phyloP scores from a whole-genome alignment of 768 basidiomycete species.

The Lactarius hengduanensis region DNA sequence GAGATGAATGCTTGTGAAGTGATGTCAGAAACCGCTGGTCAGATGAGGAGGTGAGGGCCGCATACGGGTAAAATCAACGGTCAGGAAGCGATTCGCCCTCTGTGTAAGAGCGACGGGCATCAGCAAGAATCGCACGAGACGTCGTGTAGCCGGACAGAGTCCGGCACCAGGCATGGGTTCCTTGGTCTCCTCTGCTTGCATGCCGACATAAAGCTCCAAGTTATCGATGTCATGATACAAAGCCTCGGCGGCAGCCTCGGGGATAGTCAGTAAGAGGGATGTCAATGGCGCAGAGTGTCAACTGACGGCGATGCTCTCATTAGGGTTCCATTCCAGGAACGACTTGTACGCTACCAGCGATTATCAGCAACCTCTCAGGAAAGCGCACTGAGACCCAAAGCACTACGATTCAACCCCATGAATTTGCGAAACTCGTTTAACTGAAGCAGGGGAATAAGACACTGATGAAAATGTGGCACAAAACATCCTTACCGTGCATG shows the following conservation, averaged over 20 bases:
- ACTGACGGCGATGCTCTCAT: slow-evolving; percentile 32
- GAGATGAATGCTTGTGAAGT: slow-evolving; percentile 53
- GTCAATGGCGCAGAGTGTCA: neutral
- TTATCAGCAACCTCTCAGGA: neutral
- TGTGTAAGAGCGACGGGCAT: slow-evolving; percentile 71
- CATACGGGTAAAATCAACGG: slow-evolving; percentile 74
- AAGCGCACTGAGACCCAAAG: neutral
- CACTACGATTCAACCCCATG: slow-evolving; percentile 61
- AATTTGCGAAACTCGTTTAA: slow-evolving; percentile 47
- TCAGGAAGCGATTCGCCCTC: slow-evolving; percentile 81
- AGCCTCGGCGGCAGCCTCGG: slow-evolving; percentile 58
- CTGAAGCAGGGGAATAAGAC: slow-evolving; percentile 12
- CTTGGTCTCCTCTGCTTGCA: slow-evolving; percentile 66
- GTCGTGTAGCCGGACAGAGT: slow-evolving; percentile 83
- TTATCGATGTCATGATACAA: slow-evolving; percentile 75
- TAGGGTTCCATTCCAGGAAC: slow-evolving; percentile 40
- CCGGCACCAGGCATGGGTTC: slow-evolving; percentile 64
- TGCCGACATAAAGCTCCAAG: slow-evolving; percentile 65
- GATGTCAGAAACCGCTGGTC: neutral
- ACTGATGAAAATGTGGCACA: neutral
- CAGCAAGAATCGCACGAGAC: slow-evolving; percentile 78
- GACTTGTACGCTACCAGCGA: slow-evolving; percentile 18
- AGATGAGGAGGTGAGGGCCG: slow-evolving; percentile 12
- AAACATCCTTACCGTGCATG: slow-evolving; percentile 56
- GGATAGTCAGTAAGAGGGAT: slow-evolving; percentile 5